phyloP scores from a whole-genome alignment of 1,139 yeast genomes.

The Suhomyces wounanorum region DNA sequence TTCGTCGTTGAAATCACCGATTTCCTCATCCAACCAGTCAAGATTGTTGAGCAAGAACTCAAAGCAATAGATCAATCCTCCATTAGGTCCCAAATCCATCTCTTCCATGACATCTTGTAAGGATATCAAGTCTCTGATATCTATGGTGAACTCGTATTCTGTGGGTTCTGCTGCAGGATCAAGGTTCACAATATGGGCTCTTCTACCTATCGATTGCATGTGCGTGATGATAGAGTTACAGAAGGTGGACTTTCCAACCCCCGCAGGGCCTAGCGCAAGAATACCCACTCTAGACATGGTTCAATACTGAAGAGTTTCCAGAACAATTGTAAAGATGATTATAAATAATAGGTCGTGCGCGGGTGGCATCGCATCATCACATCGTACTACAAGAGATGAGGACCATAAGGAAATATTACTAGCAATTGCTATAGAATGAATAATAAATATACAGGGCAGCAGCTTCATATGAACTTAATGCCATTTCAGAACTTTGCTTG shows the following conservation, averaged over 20 bases:
- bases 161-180: constrained; percentile 98
- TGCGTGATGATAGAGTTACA: constrained; percentile 85
- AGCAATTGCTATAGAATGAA: neutral
- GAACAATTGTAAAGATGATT: constrained; percentile 1
- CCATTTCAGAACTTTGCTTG: too few species aligned
- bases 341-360: constrained; percentile 5
- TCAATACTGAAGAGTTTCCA: neutral
- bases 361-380: neutral
- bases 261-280: constrained; percentile 96
- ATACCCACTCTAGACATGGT: constrained; percentile 93
- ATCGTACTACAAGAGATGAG: neutral
- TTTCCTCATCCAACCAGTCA: constrained; percentile 96
- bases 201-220: constrained; percentile 86
- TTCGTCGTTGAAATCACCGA: constrained; percentile 92
- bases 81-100: constrained; percentile 91
- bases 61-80: constrained; percentile 90
- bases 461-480: too few species aligned
- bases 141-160: constrained; percentile 89
- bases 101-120: constrained; percentile 97
- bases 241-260: constrained; percentile 92
- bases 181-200: constrained; percentile 91
- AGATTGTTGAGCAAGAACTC: constrained; percentile 83
- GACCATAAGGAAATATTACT: neutral
- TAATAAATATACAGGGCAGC: neutral
- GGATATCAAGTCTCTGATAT: constrained; percentile 87